phyloP scores from a whole-genome alignment of 805 yeast genomes.

The Starmerella riodocensis region DNA sequence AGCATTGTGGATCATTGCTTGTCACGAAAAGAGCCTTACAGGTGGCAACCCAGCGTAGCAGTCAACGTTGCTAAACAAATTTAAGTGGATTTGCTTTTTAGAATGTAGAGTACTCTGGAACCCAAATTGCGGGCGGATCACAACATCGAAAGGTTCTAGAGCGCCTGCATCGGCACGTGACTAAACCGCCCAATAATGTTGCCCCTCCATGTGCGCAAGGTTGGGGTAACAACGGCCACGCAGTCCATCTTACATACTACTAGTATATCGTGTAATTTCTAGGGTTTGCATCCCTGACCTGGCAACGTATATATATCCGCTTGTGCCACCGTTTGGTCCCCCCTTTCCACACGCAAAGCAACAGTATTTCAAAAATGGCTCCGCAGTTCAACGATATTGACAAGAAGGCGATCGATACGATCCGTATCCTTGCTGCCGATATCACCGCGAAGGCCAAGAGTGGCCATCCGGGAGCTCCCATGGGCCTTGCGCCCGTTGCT shows the following conservation, averaged over 20 bases:
- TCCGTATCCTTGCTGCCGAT: slow-evolving; percentile 80
- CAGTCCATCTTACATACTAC: too few species aligned
- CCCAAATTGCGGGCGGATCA: too few species aligned
- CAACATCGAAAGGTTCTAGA: too few species aligned
- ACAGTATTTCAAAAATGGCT: slow-evolving; percentile 5
- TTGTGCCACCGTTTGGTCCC: not conserved
- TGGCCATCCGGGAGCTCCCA: slow-evolving; percentile 99
- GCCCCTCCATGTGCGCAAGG: too few species aligned
- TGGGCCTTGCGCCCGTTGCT: slow-evolving; percentile 94
- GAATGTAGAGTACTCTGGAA: too few species aligned
- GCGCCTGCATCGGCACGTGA: too few species aligned
- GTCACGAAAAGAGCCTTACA: too few species aligned
- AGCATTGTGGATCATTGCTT: too few species aligned
- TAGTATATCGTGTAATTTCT: not conserved
- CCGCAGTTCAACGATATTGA: slow-evolving; percentile 45
- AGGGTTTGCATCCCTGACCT: not conserved
- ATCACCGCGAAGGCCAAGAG: slow-evolving; percentile 78
- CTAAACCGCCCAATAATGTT: too few species aligned
- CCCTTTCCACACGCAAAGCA: not conserved
- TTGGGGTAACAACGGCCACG: slow-evolving; percentile 4
- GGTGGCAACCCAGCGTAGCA: too few species aligned
- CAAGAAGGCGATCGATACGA: slow-evolving; percentile 65
- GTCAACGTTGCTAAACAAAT: too few species aligned
- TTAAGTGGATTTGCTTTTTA: too few species aligned
- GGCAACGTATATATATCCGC: slow-evolving; percentile 1